These are phyloP conservation scores for Abelmoschus esculentus DNA, from an alignment of 345 rosid species.

Conservation along the genomic window DNA sequence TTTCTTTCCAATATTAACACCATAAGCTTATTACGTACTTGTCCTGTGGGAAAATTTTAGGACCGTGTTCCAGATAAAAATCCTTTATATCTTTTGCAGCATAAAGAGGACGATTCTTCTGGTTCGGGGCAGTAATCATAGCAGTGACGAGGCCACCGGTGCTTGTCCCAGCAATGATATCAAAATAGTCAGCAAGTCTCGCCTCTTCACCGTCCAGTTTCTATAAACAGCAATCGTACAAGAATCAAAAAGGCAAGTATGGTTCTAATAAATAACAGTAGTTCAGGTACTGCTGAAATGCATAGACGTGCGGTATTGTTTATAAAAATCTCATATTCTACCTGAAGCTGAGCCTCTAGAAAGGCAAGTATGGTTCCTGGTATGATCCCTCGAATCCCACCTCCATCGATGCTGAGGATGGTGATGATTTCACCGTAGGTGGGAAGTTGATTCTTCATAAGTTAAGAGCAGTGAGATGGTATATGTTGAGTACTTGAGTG, in stretches of 20 bases:
- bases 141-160: constrained; percentile 65
- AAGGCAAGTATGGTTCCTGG: constrained; percentile 53
- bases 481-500: not conserved
- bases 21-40: not conserved
- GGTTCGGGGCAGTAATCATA: constrained; percentile 48
- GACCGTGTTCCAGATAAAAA: constrained; percentile 33
- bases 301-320: too few relatives aligned
- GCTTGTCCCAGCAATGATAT: constrained; percentile 62
- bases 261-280: too few relatives aligned
- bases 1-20: not conserved
- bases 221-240: constrained; percentile 19
- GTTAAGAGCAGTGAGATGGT: not conserved
- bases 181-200: constrained; percentile 64
- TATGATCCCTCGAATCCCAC: constrained; percentile 74
- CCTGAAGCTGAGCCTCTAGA: constrained; percentile 70
- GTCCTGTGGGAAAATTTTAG: constrained; percentile 34
- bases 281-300: too few relatives aligned
- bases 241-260: too few relatives aligned
- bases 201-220: constrained; percentile 61
- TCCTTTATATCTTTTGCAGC: constrained; percentile 43
- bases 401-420: constrained; percentile 71
- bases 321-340: not conserved
- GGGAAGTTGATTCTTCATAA: constrained; percentile 30
- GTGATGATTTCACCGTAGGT: constrained; percentile 46
- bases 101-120: constrained; percentile 39